A percentile compares a stretch with the other conserved stretches of the same genome.
phyloP scores from a whole-genome alignment of 352 stramenopile genomes.

The Globisporangium abappressorium region DNA sequence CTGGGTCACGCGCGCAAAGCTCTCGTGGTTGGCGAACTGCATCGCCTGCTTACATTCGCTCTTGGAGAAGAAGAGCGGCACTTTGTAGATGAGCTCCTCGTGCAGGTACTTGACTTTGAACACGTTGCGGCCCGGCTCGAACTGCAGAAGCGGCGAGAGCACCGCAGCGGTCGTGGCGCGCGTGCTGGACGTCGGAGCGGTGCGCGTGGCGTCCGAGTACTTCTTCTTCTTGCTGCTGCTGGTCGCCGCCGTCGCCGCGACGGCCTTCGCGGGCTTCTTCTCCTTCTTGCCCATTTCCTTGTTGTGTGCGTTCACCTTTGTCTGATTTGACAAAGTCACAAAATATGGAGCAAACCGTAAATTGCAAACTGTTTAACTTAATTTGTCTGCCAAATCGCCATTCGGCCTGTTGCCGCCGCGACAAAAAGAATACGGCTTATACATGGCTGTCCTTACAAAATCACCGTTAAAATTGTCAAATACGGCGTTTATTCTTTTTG shows the following conservation, averaged over 20 bases:
- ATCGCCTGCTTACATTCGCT: slow-evolving; percentile 60
- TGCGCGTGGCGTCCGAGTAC: slow-evolving; percentile 20
- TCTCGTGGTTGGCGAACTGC: slow-evolving; percentile 50
- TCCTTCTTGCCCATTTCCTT: slow-evolving; percentile 17
- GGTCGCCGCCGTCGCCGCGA: neutral
- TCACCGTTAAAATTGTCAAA: no score
- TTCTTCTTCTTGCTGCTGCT: slow-evolving; percentile 13
- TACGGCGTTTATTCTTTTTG: no score
- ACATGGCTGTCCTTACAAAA: no score
- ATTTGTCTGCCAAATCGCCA: no score
- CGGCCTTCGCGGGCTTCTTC: slow-evolving; percentile 1
- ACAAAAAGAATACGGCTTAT: no score
- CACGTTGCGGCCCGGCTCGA: slow-evolving; percentile 35
- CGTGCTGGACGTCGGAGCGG: slow-evolving; percentile 4
- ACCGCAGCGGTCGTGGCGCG: neutral
- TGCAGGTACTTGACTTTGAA: slow-evolving; percentile 39
- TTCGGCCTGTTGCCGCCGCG: no score
- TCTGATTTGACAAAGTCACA: no score
- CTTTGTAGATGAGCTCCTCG: slow-evolving; percentile 62
- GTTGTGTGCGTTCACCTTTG: no score
- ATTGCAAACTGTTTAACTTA: no score
- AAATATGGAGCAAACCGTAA: no score
- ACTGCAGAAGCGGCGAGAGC: slow-evolving; percentile 39
- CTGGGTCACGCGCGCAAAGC: slow-evolving; percentile 71
- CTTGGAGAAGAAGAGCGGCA: slow-evolving; percentile 61